phyloP scores from a whole-genome alignment of 331 rosid genomes.

The Rosa hybrid region DNA sequence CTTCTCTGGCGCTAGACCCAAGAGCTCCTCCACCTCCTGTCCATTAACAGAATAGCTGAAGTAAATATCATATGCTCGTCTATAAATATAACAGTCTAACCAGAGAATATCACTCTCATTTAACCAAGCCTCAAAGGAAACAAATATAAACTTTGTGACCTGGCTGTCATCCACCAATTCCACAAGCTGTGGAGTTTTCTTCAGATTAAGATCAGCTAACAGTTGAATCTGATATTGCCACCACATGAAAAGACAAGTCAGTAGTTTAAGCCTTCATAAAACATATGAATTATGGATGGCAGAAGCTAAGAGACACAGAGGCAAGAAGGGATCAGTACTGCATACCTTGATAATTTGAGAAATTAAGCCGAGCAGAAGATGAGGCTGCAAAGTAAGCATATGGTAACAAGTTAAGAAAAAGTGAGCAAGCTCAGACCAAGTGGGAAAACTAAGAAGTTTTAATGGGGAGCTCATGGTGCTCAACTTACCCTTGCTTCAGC shows the following conservation, averaged over 20 bases:
- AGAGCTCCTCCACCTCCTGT: constrained; percentile 99
- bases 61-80: not conserved
- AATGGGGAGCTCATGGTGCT: constrained; percentile 19
- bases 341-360: constrained; percentile 92
- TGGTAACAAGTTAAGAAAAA: constrained; percentile 1
- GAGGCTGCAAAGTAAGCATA: constrained; percentile 60
- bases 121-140: constrained; percentile 19
- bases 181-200: constrained; percentile 95
- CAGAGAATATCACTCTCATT: not conserved
- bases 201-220: constrained; percentile 89
- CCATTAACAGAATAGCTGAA: constrained; percentile 17
- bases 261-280: constrained; percentile 13
- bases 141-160: constrained; percentile 40
- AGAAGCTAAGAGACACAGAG: constrained; percentile 17
- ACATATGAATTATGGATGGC: constrained; percentile 15
- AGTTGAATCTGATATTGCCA: constrained; percentile 72
- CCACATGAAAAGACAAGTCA: constrained; percentile 30
- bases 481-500: constrained; percentile 84
- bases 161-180: constrained; percentile 91
- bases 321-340: constrained; percentile 18
- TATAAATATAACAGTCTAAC: not conserved
- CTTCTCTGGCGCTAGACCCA: constrained; percentile 91
- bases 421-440: constrained; percentile 15
- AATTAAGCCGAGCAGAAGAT: constrained; percentile 85
- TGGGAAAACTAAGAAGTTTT: not conserved